Percentiles rank a stretch among this genome's conserved stretches.
These are phyloP conservation scores for Postia placenta DNA, from an alignment of 768 basidiomycete species.

Conservation along the genomic window DNA sequence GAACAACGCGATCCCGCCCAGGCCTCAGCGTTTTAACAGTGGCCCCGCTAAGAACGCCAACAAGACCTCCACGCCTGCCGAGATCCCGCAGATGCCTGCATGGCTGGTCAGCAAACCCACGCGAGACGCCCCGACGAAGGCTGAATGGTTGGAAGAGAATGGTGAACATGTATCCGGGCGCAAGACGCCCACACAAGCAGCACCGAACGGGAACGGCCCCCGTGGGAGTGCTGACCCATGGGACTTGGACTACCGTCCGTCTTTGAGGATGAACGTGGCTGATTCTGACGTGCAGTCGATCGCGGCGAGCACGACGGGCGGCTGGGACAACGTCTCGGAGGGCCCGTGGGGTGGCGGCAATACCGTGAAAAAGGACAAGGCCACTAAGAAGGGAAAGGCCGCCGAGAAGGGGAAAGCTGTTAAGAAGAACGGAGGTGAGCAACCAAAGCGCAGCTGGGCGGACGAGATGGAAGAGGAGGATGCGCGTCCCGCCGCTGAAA, in stretches of 20 bases:
- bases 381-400: background rate
- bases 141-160: no score
- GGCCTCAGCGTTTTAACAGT: background rate
- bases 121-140: background rate
- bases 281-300: background rate
- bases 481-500: constrained; percentile 4
- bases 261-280: background rate
- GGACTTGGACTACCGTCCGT: background rate
- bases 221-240: background rate
- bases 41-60: background rate
- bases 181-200: no score
- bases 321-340: constrained; percentile 5
- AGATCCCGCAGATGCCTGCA: background rate
- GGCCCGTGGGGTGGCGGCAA: constrained; percentile 1
- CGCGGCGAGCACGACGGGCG: constrained; percentile 4
- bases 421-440: background rate
- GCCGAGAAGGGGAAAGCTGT: background rate
- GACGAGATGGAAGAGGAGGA: constrained; percentile 8
- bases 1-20: background rate
- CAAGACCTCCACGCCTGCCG: background rate
- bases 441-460: constrained; percentile 5
- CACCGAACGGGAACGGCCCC: background rate
- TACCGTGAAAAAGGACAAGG: background rate
- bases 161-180: no score
- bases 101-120: background rate